These are phyloP conservation scores for Coriolopsis trogii DNA, from an alignment of 1,284 basidiomycete species.

Conservation along the genomic window DNA sequence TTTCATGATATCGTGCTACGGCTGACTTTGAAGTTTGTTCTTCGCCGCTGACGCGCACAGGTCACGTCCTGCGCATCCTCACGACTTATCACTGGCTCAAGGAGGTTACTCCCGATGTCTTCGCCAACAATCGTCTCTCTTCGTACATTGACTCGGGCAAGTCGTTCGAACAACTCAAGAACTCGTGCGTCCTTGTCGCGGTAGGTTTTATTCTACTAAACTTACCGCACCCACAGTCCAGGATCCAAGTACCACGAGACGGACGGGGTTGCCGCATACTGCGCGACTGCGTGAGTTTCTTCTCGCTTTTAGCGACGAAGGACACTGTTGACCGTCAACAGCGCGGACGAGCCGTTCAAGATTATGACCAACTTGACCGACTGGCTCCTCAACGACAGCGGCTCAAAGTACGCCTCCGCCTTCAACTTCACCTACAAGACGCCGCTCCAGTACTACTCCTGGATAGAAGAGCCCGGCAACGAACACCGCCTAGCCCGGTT, in stretches of 20 bases:
- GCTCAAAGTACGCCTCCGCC: conserved; percentile 3
- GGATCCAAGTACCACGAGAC: conserved; percentile 21
- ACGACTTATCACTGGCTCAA: conserved; percentile 70
- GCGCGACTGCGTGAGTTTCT: conserved; percentile 5
- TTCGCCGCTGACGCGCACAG: conserved; percentile 40
- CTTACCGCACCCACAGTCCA: conserved; percentile 2
- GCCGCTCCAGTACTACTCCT: conserved; percentile 13
- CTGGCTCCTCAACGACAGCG: conserved; percentile 16
- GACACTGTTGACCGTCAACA: not conserved
- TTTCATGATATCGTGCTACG: no score
- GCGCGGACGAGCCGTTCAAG: conserved; percentile 16
- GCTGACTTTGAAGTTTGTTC: not conserved
- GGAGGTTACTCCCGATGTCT: conserved; percentile 66
- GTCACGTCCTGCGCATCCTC: conserved; percentile 66
- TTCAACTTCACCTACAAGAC: conserved; percentile 34
- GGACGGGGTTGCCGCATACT: conserved; percentile 18
- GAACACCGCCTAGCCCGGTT: conserved; percentile 17
- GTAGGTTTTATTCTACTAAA: not conserved
- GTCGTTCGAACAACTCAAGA: conserved; percentile 38
- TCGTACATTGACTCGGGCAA: conserved; percentile 68
- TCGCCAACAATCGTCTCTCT: conserved; percentile 66
- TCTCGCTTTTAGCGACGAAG: no score
- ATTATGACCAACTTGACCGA: conserved; percentile 11
- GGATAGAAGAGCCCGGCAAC: conserved; percentile 19
- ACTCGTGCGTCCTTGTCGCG: conserved; percentile 29